These are phyloP conservation scores for Colletotrichum gloeosporioides DNA, from an alignment of 2,329 filamentous ascomycete genomes.

Conservation along the genomic window DNA sequence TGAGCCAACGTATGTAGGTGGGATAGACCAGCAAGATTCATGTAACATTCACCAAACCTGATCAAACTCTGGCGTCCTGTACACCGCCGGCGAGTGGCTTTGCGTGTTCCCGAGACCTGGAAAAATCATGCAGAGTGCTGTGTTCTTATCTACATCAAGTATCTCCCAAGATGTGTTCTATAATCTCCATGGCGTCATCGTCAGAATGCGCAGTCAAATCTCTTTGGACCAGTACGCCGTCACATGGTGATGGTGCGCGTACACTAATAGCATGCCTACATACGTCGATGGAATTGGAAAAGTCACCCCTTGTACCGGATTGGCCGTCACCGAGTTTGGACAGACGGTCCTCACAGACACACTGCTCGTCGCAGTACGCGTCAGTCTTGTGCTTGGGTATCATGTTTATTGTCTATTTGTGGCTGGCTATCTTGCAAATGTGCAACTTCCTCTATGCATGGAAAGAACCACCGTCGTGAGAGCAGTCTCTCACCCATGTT, in stretches of 20 bases:
- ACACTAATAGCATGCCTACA: not conserved
- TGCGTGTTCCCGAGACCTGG: not conserved
- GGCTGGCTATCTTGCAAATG: not conserved
- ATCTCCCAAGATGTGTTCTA: not conserved
- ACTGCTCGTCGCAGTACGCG: not conserved
- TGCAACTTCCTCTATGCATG: not conserved
- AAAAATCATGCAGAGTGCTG: not conserved
- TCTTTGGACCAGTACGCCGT: not conserved
- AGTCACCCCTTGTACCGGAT: rapidly evolving
- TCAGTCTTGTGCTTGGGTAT: not conserved
- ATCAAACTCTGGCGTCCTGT: not conserved
- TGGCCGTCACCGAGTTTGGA: not conserved
- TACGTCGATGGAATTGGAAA: not conserved
- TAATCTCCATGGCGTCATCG: not conserved
- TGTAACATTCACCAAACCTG: not conserved
- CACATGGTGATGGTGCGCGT: not conserved
- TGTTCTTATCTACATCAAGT: not conserved
- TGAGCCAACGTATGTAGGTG: not conserved
- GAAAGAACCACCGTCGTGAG: not conserved
- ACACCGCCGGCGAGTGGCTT: not conserved
- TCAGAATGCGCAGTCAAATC: not conserved
- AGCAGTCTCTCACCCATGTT: not conserved
- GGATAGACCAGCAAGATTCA: not conserved
- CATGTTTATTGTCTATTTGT: not conserved
- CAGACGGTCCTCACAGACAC: not conserved